Evolutionary conservation across 2,329 filamentous ascomycete species (phyloP), one percentile per base, ranked within the genome.

Genomic region (Microsporum canis): DNA sequence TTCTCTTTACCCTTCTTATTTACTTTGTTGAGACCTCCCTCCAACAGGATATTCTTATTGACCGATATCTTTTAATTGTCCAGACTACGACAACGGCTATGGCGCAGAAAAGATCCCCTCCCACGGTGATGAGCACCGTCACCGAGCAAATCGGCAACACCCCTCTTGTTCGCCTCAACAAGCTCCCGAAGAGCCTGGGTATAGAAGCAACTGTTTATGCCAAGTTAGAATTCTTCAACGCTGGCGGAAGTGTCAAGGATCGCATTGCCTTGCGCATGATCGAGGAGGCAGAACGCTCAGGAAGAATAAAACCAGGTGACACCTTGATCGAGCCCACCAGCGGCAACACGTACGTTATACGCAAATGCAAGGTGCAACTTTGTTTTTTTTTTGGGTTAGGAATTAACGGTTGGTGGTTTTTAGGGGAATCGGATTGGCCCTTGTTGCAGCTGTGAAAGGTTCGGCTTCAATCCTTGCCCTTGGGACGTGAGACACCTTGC

Each of bases 251-350:
- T 71, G 88, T 96, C 71, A 96, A 96, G 77, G 91, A 96, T 77
- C 83, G 91, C 63, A 99, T 99, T 72, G 94, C 94, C 27, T 78
- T 96, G 72, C 88, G 94, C 71, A 99, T 99, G 94, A 88, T 99
- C 64, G 91, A 97, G 77, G 88, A 92, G 74, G 94, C 94, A 12
- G 94, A 99, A 81, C 85, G 84, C 71, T 87, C 83, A 59, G 94
- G 94, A 53, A 86, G 92, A 66, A 96, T 99, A 77, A 96, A 94
- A 82, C 94, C 94, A 33, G 94, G 92, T 61, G 91, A 97, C 76
- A 97, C 91, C 59, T 79, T 99, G 70, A 99, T 99, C 71, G 94
- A 99, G 82, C 94, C 94, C 7, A 99, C 94, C 56, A 96, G 90
- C 71, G 94, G 94, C 60, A 99, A 99, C 75, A 99, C 94, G 79